phyloP scores from a whole-genome alignment of 495 filamentous ascomycete genomes.

The Daldinia bambusicola region DNA sequence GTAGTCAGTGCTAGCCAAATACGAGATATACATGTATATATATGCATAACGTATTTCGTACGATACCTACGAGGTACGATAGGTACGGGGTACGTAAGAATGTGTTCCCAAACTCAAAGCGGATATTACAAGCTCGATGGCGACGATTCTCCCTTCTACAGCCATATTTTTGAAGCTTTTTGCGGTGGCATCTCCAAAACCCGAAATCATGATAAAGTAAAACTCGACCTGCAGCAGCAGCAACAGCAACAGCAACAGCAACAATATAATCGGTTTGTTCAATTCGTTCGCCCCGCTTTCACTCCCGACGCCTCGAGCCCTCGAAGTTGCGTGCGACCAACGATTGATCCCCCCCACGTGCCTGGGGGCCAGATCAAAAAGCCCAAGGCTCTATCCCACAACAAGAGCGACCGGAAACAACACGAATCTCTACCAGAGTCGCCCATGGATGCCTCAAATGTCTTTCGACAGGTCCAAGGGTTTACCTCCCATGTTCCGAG shows the following conservation, averaged over 20 bases:
- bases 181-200: slow-evolving; percentile 26
- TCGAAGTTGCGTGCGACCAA: slow-evolving; percentile 39
- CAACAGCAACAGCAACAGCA: slow-evolving; percentile 16
- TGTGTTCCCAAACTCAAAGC: slow-evolving; percentile 37
- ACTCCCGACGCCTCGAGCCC: slow-evolving; percentile 36
- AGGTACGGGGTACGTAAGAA: slow-evolving; percentile 31
- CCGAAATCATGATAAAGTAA: slow-evolving; percentile 41
- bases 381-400: slow-evolving; percentile 14
- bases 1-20: slow-evolving; percentile 22
- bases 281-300: slow-evolving; percentile 36
- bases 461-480: slow-evolving; percentile 60
- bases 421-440: slow-evolving; percentile 10
- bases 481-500: slow-evolving; percentile 57
- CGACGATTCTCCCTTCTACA: slow-evolving; percentile 43
- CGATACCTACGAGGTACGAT: slow-evolving; percentile 25
- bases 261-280: slow-evolving; percentile 25
- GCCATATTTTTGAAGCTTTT: slow-evolving; percentile 39
- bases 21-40: slow-evolving; percentile 11
- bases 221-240: slow-evolving; percentile 18
- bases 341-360: slow-evolving; percentile 33
- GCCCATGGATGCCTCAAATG: slow-evolving; percentile 60
- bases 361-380: slow-evolving; percentile 34
- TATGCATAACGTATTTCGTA: slow-evolving; percentile 5
- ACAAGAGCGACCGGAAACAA: slow-evolving; percentile 10
- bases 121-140: slow-evolving; percentile 28